Base-by-base conservation (phyloP, 1,284 basidiomycete genomes). In the Exobasidium cylindrosporum region DNA sequence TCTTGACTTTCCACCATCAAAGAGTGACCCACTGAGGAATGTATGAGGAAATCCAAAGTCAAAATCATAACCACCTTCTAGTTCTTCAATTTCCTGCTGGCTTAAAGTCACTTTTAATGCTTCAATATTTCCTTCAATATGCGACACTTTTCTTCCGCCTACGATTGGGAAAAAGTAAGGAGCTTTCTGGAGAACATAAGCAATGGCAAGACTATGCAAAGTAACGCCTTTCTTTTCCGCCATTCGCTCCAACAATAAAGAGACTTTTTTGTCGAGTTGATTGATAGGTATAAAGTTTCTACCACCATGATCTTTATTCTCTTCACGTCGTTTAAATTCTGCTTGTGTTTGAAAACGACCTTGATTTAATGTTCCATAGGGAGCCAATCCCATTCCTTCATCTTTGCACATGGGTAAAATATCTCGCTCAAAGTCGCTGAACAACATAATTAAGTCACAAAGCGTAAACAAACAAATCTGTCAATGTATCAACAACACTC, bases 381-480 rank as follows among this genome's bases (percentile, higher is more conserved):
- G 84, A 0, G 83, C 82, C 0, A 86, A 76, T 0, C 83, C 82
- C 81, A 83, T 80, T 55, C 83, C 82, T 56, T 83, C 82, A 59
- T 65, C 70, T 31, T 80, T 79, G 54, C 76, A 81, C 86, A 87
- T 86, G 4, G 85, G 86, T 55, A 87, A 82, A 65, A 87, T 84
- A n/a, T 87, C 86, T 13, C 85, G 81, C 78, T 87, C 86, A 59
- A 86, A 80, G 62, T 84, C 84, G 53, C 85, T 82, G 43, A 63
- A 59, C 60, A 83, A 74, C n/a, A n/a, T n/a, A n/a, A n/a, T n/a
- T n/a, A n/a, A n/a, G n/a, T n/a, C n/a, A n/a, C n/a, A n/a, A n/a
- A n/a, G n/a, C n/a, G n/a, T n/a, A n/a, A n/a, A n/a, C n/a, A n/a
- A n/a, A n/a, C n/a, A n/a, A n/a, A n/a, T n/a, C n/a, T n/a, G n/a